phyloP scores from a whole-genome alignment of 345 rosid species.

The Rhodamnia argentea region DNA sequence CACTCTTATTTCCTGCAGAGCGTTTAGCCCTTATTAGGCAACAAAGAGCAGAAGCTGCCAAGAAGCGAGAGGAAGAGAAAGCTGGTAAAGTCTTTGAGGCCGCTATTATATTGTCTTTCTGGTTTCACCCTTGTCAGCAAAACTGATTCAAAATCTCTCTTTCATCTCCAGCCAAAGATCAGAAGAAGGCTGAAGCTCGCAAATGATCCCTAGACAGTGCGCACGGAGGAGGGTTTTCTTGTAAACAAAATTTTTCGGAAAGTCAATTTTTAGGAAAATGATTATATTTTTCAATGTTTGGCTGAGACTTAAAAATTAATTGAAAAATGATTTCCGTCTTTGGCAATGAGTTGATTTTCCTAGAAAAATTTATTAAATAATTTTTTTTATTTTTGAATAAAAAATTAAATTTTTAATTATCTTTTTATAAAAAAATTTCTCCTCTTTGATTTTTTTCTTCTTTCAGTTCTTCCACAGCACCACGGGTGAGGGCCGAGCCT shows the following conservation, averaged over 20 bases:
- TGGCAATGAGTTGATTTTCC: too few relatives aligned
- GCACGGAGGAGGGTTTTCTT: background rate
- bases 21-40: background rate
- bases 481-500: too few relatives aligned
- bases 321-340: too few relatives aligned
- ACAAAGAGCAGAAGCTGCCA: background rate
- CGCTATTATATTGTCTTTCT: background rate
- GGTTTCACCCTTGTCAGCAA: background rate
- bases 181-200: conserved; percentile 50
- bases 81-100: background rate
- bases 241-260: background rate
- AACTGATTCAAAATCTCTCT: background rate
- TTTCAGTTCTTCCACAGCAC: too few relatives aligned
- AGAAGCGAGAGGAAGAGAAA: background rate
- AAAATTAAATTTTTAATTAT: too few relatives aligned
- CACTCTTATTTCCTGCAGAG: background rate
- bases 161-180: conserved; percentile 39
- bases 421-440: too few relatives aligned
- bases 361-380: too few relatives aligned
- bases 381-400: too few relatives aligned
- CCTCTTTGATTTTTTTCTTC: too few relatives aligned
- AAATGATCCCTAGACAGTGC: conserved; percentile 22
- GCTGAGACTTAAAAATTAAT: too few relatives aligned
- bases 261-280: too few relatives aligned
- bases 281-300: too few relatives aligned